Evolutionary conservation across 2,329 filamentous ascomycete genomes (phyloP), one percentile per base, ranked within the genome.

Genomic region (Juglanconis sp.): DNA sequence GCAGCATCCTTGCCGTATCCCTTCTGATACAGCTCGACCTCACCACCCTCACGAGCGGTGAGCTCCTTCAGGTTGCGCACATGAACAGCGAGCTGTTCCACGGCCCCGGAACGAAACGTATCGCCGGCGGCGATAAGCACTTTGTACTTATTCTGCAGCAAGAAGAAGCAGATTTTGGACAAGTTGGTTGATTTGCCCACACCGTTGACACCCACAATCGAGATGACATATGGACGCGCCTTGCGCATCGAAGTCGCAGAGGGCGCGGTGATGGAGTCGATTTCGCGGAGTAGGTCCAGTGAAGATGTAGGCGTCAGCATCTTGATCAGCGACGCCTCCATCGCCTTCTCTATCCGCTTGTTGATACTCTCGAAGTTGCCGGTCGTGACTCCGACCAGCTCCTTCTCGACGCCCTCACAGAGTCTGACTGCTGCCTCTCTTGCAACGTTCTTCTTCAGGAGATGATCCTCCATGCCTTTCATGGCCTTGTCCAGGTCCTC

Each of bases 1-100:
- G 96, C 96, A 0, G 96, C 95, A 71, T 99, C 96, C 71, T 97
- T 98, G 69, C 95, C 95, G 72, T 99, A 99, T 40, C 95, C 95
- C 77, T 96, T 95, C 72, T 99, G 92, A 75, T 96, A 99, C 53
- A 99, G 81, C 72, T 96, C 93, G 53, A 99, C 91, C 59, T 86
- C 78, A 34, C 91, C 91, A 50, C 90, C 90, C 75, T 98, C 93
- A 64, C 95, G 87, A 55, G 86, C 83, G 5, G 88, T 91, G 36
- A 99, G 83, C 75, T 99, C 94, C 71, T 91, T 92, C 64, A 99
- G 81, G 72, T 98, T 97, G 61, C 91, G 88, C 35, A 96, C 95
- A 72, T 99, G 95, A 4, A 98, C 95, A 59, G 92, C 91, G 10
- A 99, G 84, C 76, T 99, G 95, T 78, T 99, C 95, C 56, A 99